Base-by-base conservation (phyloP, 805 yeast species). In the Pichia sporocuriosa region DNA sequence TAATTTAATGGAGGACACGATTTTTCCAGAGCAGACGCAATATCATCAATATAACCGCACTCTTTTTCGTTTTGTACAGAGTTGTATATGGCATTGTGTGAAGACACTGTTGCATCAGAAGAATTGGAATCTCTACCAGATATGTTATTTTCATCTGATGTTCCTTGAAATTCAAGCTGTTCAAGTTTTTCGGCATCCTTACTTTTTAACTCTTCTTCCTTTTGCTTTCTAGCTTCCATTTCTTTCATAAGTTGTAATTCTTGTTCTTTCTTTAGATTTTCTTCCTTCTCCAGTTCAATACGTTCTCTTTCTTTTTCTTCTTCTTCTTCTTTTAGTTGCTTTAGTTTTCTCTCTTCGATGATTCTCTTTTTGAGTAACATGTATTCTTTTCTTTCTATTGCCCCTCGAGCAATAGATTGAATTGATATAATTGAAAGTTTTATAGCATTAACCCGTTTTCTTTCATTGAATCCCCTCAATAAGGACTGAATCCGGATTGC, bases 241-340 rank as follows among this genome's bases (percentile, higher is more conserved):
- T 21, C 11, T 22, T 12, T 24, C 17, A 16, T 1, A 8, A 8
- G 26, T 8, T 24, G 26, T 24, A 8, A 11, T 4, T 9, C 22
- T 11, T 8, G n/a, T 8, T 6, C 17, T 15, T 15, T 26, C 20
- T 9, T 17, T 7, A 15, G 16, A 19, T 12, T 70, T 36, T 50
- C 55, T 37, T 54, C 58, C 35, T 60, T 32, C 54, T 58, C 9
- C 45, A 40, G 17, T 56, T 43, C 39, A 58, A 76, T 15, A 63
- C 65, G 59, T 39, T 70, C 71, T 51, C 81, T 70, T 53, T 81
- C 81, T 37, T 72, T 49, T 70, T 73, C 55, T 73, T 66, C 71
- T 3, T 89, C 96, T 70, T 88, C 89, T 62, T 87, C 89, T 62
- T 90, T 97, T 55, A 89, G 73, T 59, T 81, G 78, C 66, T 86